phyloP scores from a whole-genome alignment of 2,329 filamentous ascomycete species.

The Penicillium sp. region DNA sequence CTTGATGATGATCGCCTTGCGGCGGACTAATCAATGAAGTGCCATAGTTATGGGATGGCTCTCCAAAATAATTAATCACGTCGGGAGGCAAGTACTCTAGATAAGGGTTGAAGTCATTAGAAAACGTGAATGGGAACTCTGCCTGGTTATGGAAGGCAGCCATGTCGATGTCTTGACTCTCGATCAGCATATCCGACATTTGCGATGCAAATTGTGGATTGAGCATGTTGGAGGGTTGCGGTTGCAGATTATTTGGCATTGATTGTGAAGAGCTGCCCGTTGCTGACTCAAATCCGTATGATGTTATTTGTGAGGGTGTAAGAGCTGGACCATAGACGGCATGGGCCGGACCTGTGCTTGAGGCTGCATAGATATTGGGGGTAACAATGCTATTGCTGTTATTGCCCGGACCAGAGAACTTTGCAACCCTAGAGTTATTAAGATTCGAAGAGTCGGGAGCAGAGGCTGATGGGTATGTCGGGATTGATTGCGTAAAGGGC shows the following conservation, averaged over 20 bases:
- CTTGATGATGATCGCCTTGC: not conserved
- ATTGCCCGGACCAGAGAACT: conserved; percentile 4
- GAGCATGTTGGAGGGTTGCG: not conserved
- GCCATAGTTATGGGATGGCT: conserved; percentile 23
- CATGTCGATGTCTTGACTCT: conserved; percentile 75
- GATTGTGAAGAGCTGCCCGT: not conserved
- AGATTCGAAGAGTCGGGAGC: not conserved
- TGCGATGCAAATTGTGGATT: conserved; percentile 15
- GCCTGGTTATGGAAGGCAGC: conserved; percentile 50
- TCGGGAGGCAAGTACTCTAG: conserved; percentile 69
- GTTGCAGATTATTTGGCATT: not conserved
- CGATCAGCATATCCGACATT: conserved; percentile 58
- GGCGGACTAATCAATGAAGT: not conserved
- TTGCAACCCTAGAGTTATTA: not conserved
- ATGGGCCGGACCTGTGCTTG: not conserved
- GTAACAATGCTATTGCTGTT: not conserved
- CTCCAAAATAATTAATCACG: conserved; percentile 54
- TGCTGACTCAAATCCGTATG: conserved; percentile 2
- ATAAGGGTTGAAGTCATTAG: conserved; percentile 67
- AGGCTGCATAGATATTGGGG: not conserved
- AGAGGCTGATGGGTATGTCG: conserved; percentile 18
- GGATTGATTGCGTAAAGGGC: conserved; percentile 29
- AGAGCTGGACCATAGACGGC: conserved; percentile 3
- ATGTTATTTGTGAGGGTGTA: not conserved
- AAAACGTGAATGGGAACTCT: conserved; percentile 36